phyloP scores from a whole-genome alignment of 352 stramenopile genomes.

The Pythium dissotocum region DNA sequence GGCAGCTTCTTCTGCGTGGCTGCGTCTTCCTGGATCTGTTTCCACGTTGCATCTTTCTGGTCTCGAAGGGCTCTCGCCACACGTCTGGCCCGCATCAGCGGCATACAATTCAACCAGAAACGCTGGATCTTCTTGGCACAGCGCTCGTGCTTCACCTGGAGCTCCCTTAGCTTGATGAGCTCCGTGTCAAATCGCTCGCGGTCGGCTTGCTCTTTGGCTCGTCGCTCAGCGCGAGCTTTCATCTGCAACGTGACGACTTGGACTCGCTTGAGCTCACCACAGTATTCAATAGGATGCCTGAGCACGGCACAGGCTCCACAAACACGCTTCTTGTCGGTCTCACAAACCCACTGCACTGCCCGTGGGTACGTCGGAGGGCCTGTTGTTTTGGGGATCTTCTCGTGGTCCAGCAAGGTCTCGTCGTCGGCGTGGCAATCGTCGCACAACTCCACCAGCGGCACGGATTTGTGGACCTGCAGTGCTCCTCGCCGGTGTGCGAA shows the following conservation, averaged over 20 bases:
- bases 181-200: constrained; percentile 50
- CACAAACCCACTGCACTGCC: constrained; percentile 55
- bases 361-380: constrained; percentile 9
- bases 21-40: constrained; percentile 38
- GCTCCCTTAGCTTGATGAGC: constrained; percentile 36
- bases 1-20: constrained; percentile 34
- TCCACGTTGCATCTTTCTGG: constrained; percentile 40
- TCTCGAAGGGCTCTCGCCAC: constrained; percentile 6
- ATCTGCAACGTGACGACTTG: constrained; percentile 44
- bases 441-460: constrained; percentile 51
- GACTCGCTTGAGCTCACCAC: constrained; percentile 36
- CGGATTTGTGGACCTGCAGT: constrained; percentile 42
- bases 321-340: constrained; percentile 33
- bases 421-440: constrained; percentile 31
- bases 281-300: constrained; percentile 47
- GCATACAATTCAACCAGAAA: constrained; percentile 47
- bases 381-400: neutral
- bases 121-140: constrained; percentile 43
- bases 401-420: constrained; percentile 12
- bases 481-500: constrained; percentile 52
- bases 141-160: constrained; percentile 32
- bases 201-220: constrained; percentile 41
- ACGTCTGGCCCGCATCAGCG: constrained; percentile 38
- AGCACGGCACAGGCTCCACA: constrained; percentile 44
- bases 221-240: constrained; percentile 35